Evolutionary conservation across 257 asterid genomes (phyloP).

Genomic region (Cruciata laevipes): DNA sequence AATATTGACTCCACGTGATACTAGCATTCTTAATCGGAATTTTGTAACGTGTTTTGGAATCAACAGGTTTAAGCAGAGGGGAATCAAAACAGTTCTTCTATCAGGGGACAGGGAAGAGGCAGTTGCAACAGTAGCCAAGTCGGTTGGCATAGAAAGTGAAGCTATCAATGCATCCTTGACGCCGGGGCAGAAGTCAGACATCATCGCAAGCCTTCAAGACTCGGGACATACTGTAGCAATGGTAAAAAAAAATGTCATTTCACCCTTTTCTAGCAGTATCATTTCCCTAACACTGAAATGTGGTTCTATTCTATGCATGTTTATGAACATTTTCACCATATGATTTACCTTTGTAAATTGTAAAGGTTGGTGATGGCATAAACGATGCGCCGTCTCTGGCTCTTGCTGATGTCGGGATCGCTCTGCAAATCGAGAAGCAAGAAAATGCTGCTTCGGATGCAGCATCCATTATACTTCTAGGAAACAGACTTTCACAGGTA

Average conservation of each 20-base stretch:
- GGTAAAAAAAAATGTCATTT: conserved; percentile 34
- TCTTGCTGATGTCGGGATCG: conserved; percentile 94
- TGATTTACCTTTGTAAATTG: conserved; percentile 14
- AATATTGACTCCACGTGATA: too few relatives aligned
- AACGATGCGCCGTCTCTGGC: conserved; percentile 98
- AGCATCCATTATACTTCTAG: conserved; percentile 86
- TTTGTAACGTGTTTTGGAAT: conserved; percentile 14
- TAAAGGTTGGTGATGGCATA: conserved; percentile 97
- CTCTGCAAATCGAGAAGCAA: conserved; percentile 86
- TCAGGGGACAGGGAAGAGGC: conserved; percentile 99
- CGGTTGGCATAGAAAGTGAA: conserved; percentile 64
- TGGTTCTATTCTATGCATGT: not conserved
- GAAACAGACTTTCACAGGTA: conserved; percentile 89
- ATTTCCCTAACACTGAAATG: not conserved
- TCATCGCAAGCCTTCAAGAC: conserved; percentile 68
- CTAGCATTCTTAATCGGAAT: not conserved
- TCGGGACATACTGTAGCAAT: conserved; percentile 83
- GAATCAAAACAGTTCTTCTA: conserved; percentile 66
- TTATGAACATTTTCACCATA: not conserved
- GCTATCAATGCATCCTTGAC: conserved; percentile 66
- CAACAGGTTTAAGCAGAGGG: conserved; percentile 76
- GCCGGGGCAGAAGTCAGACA: conserved; percentile 77
- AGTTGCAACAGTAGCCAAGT: conserved; percentile 89
- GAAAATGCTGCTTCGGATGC: conserved; percentile 99
- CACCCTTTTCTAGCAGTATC: not conserved